Evolutionary conservation across 768 basidiomycete genomes (phyloP).

Genomic region (Gloeophyllum trabeum): DNA sequence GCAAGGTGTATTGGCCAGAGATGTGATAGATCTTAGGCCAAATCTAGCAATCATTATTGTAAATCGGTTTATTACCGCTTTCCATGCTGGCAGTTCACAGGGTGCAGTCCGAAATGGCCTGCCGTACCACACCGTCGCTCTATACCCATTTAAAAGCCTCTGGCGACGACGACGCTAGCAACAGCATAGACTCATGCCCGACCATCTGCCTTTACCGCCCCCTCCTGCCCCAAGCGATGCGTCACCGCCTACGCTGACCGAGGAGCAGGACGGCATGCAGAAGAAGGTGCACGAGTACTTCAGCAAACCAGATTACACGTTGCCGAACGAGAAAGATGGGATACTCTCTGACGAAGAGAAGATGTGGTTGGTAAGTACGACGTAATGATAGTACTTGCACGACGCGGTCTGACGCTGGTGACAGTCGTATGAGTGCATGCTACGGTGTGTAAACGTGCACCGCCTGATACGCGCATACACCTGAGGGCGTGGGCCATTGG

Average conservation of each 20-base stretch:
- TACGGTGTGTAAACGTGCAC: slow-evolving; percentile 46
- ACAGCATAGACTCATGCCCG: no score
- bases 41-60: background rate
- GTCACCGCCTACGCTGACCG: slow-evolving; percentile 21
- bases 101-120: no score
- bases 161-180: no score
- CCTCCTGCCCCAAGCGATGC: background rate
- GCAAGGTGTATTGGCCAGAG: no score
- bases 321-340: slow-evolving; percentile 33
- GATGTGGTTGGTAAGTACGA: slow-evolving; percentile 57
- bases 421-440: slow-evolving; percentile 57
- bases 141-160: no score
- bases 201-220: slow-evolving; percentile 3
- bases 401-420: background rate
- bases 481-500: no score
- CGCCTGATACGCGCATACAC: no score
- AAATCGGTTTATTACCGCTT: background rate
- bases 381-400: background rate
- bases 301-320: slow-evolving; percentile 31
- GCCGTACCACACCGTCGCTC: no score
- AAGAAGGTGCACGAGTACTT: slow-evolving; percentile 52
- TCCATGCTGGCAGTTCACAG: no score
- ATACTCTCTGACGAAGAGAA: slow-evolving; percentile 53
- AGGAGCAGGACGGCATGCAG: slow-evolving; percentile 36
- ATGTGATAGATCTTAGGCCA: background rate